Evolutionary conservation across 2,329 filamentous ascomycete genomes (phyloP), one percentile per base, ranked within the genome.

Genomic region (Ophiocordyceps australis): DNA sequence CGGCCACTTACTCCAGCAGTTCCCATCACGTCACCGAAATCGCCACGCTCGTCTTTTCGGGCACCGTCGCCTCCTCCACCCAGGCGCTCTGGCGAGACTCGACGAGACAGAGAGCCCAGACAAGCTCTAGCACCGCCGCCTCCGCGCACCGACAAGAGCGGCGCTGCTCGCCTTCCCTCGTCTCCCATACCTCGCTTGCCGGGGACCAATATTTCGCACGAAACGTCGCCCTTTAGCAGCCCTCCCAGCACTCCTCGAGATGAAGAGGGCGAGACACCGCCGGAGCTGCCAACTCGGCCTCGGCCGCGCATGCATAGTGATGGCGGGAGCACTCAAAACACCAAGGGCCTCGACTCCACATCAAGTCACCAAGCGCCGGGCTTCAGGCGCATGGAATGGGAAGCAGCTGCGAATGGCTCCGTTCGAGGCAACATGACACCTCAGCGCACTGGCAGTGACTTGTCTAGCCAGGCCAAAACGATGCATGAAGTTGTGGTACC

Each of bases 171-270:
- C 9, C 34, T n/a, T n/a, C n/a, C n/a, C n/a, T n/a, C n/a, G n/a
- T n/a, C n/a, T n/a, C n/a, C n/a, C n/a, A n/a, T n/a, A n/a, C n/a
- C n/a, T n/a, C 34, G 3, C 41, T 39, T 18, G 28, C 33, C 9
- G 22, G 42, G 30, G 26, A 24, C 33, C 5, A 34, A 33, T 8
- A 34, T 46, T 5, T 35, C 38, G 1, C 46, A 56, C 32, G 52
- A 57, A 40, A 43, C 72, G 0, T 93, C 86, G 1, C 85, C 86
- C 0, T 93, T 94, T 43, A 83, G 62, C 40, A 93, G 82, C 19
- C 83, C 83, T 12, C 82, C 85, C 0, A 74, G 71, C 37, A 86
- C 76, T 42, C 65, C 68, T 5, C 71, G 63, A 28, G 45, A 30
- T 14, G 30, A 19, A 0, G 56, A 62, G n/a, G 52, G 54, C n/a